A percentile compares a stretch with the other conserved stretches of the same genome.
Evolutionary conservation across 371 early-diverging fungal species (phyloP).

Genomic region (Chytridium lagenaria): DNA sequence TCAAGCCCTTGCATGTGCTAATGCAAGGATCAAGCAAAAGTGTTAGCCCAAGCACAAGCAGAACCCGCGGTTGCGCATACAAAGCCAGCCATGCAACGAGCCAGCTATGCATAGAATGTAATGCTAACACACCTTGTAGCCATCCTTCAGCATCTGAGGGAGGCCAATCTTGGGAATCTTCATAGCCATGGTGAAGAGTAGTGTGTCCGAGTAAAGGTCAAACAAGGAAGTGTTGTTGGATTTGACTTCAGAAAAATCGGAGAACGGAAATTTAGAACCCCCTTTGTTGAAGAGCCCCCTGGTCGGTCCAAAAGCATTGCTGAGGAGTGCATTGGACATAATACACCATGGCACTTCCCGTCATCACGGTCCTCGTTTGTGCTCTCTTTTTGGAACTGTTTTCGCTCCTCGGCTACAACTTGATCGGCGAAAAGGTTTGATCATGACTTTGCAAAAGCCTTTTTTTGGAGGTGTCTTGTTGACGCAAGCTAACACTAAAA

Average conservation of each 20-base stretch:
- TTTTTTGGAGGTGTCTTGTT: too few relatives aligned
- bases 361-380: background rate
- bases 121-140: slow-evolving; percentile 79
- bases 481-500: background rate
- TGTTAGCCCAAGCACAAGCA: too few relatives aligned
- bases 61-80: background rate
- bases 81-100: background rate
- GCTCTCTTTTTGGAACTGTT: slow-evolving; percentile 12
- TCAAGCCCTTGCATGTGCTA: slow-evolving; percentile 95
- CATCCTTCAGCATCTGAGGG: slow-evolving; percentile 93
- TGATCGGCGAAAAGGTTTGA: slow-evolving; percentile 11
- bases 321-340: background rate
- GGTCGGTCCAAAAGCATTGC: background rate
- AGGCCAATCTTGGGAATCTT: slow-evolving; percentile 89
- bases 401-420: slow-evolving; percentile 5
- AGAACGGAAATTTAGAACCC: background rate
- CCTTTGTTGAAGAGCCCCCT: background rate
- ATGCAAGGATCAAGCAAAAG: too few relatives aligned
- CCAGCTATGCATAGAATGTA: background rate
- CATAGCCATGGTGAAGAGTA: slow-evolving; percentile 79
- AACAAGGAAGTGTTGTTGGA: background rate
- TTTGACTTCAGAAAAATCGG: background rate
- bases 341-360: slow-evolving; percentile 4
- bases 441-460: too few relatives aligned
- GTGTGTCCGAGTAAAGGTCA: slow-evolving; percentile 1